Evolutionary conservation across 768 basidiomycete genomes (phyloP).

Genomic region (Phallus indusiatus): DNA sequence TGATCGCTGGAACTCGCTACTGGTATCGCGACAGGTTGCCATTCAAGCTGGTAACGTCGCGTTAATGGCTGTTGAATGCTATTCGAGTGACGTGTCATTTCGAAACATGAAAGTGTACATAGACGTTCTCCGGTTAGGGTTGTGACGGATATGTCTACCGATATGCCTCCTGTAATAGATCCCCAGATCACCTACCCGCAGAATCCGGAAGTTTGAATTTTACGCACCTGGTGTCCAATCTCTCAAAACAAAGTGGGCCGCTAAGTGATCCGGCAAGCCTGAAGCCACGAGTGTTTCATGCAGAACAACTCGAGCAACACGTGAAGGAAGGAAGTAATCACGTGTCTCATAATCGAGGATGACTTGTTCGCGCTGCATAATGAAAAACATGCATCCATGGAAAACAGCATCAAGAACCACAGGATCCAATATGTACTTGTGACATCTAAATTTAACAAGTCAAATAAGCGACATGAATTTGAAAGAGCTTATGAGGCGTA

Average conservation of each 20-base stretch:
- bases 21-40: slow-evolving; percentile 21
- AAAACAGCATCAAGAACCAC: slow-evolving; percentile 28
- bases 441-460: slow-evolving; percentile 8
- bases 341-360: slow-evolving; percentile 20
- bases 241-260: slow-evolving; percentile 16
- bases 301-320: slow-evolving; percentile 8
- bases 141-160: slow-evolving; percentile 19
- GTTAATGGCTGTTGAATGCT: slow-evolving; percentile 18
- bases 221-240: slow-evolving; percentile 22
- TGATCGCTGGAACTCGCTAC: background rate
- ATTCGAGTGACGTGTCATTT: slow-evolving; percentile 22
- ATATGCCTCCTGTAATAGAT: slow-evolving; percentile 13
- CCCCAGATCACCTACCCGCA: background rate
- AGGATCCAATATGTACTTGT: slow-evolving; percentile 24
- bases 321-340: slow-evolving; percentile 25
- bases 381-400: slow-evolving; percentile 18
- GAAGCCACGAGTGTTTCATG: slow-evolving; percentile 13
- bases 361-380: slow-evolving; percentile 17
- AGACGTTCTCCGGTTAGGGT: slow-evolving; percentile 18
- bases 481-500: background rate
- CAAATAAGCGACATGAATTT: background rate
- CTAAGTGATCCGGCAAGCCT: slow-evolving; percentile 12
- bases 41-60: slow-evolving; percentile 21
- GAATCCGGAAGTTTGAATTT: background rate
- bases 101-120: slow-evolving; percentile 21